phyloP scores from a whole-genome alignment of 106 monocot genomes.

The Phalaenopsis aphrodite region DNA sequence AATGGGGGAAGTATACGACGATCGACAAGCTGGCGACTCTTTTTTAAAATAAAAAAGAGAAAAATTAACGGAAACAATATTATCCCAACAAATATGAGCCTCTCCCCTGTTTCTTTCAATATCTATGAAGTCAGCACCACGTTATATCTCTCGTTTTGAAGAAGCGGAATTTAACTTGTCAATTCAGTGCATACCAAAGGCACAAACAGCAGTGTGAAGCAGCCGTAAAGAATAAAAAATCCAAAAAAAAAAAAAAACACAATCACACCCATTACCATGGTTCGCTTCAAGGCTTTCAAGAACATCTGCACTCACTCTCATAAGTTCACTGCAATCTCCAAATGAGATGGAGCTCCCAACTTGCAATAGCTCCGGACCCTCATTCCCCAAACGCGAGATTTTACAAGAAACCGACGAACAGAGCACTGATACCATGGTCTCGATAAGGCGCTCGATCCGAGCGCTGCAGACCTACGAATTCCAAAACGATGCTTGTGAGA shows the following conservation, averaged over 20 bases:
- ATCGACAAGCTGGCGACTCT: no score
- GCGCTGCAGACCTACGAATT: constrained; percentile 23
- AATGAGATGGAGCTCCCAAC: constrained; percentile 53
- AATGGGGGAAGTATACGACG: no score
- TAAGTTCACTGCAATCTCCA: constrained; percentile 31
- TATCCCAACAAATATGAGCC: no score
- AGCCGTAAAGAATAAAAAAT: neutral
- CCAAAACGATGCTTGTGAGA: neutral
- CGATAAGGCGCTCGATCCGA: constrained; percentile 33
- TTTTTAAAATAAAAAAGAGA: no score
- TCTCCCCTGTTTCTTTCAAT: no score
- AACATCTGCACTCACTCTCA: constrained; percentile 34
- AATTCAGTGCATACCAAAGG: neutral
- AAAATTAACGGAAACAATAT: no score
- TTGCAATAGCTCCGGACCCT: constrained; percentile 22
- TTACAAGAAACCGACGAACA: constrained; percentile 38
- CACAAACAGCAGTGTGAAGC: neutral
- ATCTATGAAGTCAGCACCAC: neutral
- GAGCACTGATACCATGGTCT: constrained; percentile 48
- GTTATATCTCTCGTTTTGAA: neutral
- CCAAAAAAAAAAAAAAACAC: neutral
- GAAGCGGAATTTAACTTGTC: neutral
- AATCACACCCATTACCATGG: constrained; percentile 14
- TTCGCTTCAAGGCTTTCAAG: constrained; percentile 35
- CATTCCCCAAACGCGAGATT: constrained; percentile 9